Base-by-base conservation (phyloP, 2,329 filamentous ascomycete genomes). In the Cordyceps cateniannulata region DNA sequence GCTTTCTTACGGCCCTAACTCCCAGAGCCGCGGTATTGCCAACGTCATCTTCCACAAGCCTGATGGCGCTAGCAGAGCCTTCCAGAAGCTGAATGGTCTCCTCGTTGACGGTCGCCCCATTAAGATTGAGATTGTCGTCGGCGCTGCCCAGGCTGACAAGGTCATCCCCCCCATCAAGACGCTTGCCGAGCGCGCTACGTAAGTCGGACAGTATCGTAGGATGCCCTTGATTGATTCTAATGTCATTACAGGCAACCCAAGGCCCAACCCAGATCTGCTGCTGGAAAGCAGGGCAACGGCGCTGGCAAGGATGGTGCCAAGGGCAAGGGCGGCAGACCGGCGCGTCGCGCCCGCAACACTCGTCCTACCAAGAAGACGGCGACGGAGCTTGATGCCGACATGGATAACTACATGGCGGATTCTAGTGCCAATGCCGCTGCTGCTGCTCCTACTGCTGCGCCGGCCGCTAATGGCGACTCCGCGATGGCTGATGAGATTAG, bases 351-450 rank as follows among this genome's bases (percentile, higher is more conserved):
- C 47, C 86, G 86, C 67, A 88, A 79, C 69, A 79, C 82, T 65
- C 85, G 88, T 69, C 81, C 88, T 66, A 77, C 86, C 70, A 81
- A 96, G 79, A 98, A 98, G 89, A 96, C 92, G 0, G 86, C 89
- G 1, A 93, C 96, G 73, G 93, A 99, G 78, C 86, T 99, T 27
- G 95, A 99, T 73, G 92, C 91, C 5, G 95, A 99, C 75, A 99
- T 99, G 95, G 87, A 86, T 22, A 95, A 98, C 75, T 99, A 99
- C 79, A 98, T 96, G 57, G 57, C 57, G 72, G 85, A 81, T 58
- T 69, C 74, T 62, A 68, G 69, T 38, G 71, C 76, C 65, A 78
- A 73, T 57, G 79, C 79, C 45, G 75, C 72, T 62, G 76, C 77
- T 63, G 78, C 78, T 64, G 78, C 81, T 62, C 68, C 77, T 59